Evolutionary conservation across 1,139 yeast species (phyloP), one percentile per base, ranked within the genome.

Genomic region (Yamadazyma buinensis): DNA sequence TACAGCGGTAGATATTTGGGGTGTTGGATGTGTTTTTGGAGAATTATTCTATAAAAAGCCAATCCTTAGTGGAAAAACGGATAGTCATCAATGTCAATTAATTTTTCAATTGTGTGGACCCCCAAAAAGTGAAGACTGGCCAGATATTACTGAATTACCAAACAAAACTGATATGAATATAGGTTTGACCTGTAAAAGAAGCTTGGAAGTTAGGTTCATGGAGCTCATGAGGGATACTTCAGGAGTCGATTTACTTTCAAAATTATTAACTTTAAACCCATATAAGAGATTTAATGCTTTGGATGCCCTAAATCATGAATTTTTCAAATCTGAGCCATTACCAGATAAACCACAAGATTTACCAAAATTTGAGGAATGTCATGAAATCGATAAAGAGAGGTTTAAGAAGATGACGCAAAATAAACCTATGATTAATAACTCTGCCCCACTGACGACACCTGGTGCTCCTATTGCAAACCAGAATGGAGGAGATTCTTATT

Each of bases 1-100:
- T 2, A 85, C 97, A 0, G 95, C 97, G 0, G 90, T 92, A 14
- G 97, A 92, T 59, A 72, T 92, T 60, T 92, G 98, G 98, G 97
- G 97, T 1, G 77, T 86, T 10, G 98, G 98, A 2, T 94, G 98
- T 61, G 95, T 94, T 0, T 81, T 94, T 57, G 98, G 88, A 0
- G 99, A 94, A 57, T 69, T 90, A 51, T 92, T 85, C 60, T 77
- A 78, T 26, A 75, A 78, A 39, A 77, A 74, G 44, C 98, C 98
- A 0, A 85, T 94, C 14, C 61, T 94, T 33, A 88, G 79, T 32
- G 99, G 98, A 0, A 70, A 75, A 37, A 75, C 92, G 1, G 99
- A 94, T 55, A 59, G 84, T n/a, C 95, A 92, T 52, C 99, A 94
- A 61, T 87, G 95, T 0, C 83, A 81, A 49, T 64, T 77, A 22